Percentiles rank a stretch among this genome's conserved stretches.
phyloP scores from a whole-genome alignment of 148 eudicot genomes.

The Arctostaphylos glauca region DNA sequence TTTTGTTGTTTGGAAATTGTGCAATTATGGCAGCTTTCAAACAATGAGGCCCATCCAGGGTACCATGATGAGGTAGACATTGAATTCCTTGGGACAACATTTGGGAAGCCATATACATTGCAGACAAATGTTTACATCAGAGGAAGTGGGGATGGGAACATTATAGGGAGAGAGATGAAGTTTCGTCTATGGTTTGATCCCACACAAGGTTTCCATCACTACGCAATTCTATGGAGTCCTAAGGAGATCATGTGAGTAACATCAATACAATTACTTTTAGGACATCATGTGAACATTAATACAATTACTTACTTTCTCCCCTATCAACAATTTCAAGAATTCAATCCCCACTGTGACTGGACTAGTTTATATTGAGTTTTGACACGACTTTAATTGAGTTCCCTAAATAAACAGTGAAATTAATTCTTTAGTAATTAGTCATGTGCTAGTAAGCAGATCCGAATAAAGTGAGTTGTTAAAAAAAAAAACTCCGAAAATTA shows the following conservation, averaged over 20 bases:
- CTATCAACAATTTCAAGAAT: neutral
- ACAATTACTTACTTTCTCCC: too few relatives aligned
- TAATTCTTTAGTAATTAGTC: too few relatives aligned
- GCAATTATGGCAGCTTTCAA: slow-evolving; percentile 60
- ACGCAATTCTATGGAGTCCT: slow-evolving; percentile 86
- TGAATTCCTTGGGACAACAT: slow-evolving; percentile 87
- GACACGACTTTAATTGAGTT: too few relatives aligned
- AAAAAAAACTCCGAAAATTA: too few relatives aligned
- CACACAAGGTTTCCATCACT: slow-evolving; percentile 75
- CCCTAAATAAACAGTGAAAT: too few relatives aligned
- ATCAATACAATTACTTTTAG: too few relatives aligned
- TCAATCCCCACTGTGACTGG: neutral
- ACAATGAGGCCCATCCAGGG: slow-evolving; percentile 86
- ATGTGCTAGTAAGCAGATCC: too few relatives aligned
- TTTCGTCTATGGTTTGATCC: slow-evolving; percentile 97
- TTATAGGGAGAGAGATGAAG: slow-evolving; percentile 91
- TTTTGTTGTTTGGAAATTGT: neutral
- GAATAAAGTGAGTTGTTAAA: too few relatives aligned
- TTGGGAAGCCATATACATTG: slow-evolving; percentile 84
- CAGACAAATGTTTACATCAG: slow-evolving; percentile 86
- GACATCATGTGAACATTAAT: too few relatives aligned
- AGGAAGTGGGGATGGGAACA: slow-evolving; percentile 91
- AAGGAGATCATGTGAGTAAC: slow-evolving; percentile 76
- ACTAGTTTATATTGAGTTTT: too few relatives aligned
- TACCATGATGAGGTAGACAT: slow-evolving; percentile 93